Conservation (phyloP, 176 grass and related monocot genomes). For the Melocanna baccifera region DNA sequence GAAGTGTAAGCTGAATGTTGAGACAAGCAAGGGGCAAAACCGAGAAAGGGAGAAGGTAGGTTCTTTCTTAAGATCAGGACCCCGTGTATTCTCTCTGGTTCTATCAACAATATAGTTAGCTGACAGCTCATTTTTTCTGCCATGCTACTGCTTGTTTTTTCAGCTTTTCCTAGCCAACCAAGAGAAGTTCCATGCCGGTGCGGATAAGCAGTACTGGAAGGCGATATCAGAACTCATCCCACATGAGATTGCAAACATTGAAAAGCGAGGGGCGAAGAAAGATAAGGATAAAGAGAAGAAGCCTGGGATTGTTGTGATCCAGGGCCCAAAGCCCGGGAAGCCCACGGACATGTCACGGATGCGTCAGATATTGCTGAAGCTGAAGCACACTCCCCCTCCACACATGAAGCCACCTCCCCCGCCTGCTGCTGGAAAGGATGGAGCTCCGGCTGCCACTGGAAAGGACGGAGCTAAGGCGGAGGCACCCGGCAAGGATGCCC, state of each 20-base stretch:
- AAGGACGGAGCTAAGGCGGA: conserved; percentile 39
- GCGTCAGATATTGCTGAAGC: conserved; percentile 77
- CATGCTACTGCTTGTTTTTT: not conserved
- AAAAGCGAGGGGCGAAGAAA: conserved; percentile 71
- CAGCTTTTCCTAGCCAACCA: conserved; percentile 80
- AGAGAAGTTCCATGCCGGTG: conserved; percentile 72
- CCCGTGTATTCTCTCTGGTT: not conserved
- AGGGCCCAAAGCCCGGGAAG: conserved; percentile 88
- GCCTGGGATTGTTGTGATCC: conserved; percentile 61
- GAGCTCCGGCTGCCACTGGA: not conserved
- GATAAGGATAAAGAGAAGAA: conserved; percentile 79
- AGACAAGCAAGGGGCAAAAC: conserved; percentile 69
- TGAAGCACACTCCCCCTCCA: conserved; percentile 65
- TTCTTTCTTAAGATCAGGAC: not conserved
- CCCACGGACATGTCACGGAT: conserved; percentile 72
- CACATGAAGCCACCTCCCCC: conserved; percentile 69
- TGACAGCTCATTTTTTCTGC: not conserved
- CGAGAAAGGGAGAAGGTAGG: conserved; percentile 76
- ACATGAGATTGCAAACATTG: conserved; percentile 81
- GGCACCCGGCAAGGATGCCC: conserved; percentile 21
- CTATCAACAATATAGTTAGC: not conserved
- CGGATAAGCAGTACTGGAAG: conserved; percentile 89
- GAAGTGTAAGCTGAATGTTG: conserved; percentile 65
- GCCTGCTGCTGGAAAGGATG: conserved; percentile 42
- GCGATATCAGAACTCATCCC: conserved; percentile 87